Conservation (phyloP, 306 rosid genomes). For the Malus sieversii region DNA sequence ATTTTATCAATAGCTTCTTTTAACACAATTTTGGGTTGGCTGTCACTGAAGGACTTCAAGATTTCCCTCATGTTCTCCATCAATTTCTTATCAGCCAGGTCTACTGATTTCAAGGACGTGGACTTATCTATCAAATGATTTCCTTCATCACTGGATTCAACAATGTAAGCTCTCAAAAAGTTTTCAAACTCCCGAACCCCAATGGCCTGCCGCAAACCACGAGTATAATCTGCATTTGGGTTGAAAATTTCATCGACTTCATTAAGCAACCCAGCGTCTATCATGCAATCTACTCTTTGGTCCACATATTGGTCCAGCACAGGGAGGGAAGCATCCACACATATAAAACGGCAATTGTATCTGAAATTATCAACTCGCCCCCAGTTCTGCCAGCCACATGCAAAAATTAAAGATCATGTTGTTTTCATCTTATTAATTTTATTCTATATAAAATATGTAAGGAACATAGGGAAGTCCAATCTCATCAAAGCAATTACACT, state of each 20-base stretch:
- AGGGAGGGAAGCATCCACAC: conserved; percentile 70
- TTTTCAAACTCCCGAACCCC: conserved; percentile 81
- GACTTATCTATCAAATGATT: conserved; percentile 21
- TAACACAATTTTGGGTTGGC: conserved; percentile 31
- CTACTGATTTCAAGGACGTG: conserved; percentile 5
- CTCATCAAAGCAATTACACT: not conserved
- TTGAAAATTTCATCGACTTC: conserved; percentile 71
- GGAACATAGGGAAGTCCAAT: not conserved
- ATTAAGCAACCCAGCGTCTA: conserved; percentile 67
- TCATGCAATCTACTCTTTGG: conserved; percentile 78
- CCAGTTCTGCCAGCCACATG: conserved; percentile 94
- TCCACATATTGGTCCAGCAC: conserved; percentile 75
- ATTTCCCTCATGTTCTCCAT: conserved; percentile 36
- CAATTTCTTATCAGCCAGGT: conserved; percentile 31
- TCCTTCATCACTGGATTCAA: conserved; percentile 14
- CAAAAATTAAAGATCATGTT: conserved; percentile 10
- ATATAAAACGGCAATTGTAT: conserved; percentile 72
- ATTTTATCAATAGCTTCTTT: conserved; percentile 73
- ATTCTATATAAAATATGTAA: not conserved
- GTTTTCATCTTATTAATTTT: not conserved
- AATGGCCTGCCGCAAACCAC: conserved; percentile 78
- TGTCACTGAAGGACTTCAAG: conserved; percentile 32
- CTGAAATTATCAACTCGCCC: conserved; percentile 71
- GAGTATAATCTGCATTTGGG: conserved; percentile 58
- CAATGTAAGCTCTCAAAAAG: conserved; percentile 32